Conservation (phyloP, 345 rosid genomes). For the Lepidium didymum region DNA sequence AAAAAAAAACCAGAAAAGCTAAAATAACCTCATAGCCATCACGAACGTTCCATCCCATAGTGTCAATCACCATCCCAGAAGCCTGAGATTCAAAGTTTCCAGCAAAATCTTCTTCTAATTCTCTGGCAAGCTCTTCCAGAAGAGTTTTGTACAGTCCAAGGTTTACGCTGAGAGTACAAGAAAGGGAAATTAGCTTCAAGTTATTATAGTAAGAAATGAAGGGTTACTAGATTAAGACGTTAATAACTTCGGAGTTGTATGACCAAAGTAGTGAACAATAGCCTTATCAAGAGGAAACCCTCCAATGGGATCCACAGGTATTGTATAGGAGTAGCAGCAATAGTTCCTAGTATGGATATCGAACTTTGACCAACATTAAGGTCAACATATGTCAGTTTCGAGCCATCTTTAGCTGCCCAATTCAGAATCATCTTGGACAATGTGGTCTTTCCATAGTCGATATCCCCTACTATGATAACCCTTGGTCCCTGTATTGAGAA, state of each 20-base stretch:
- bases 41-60: constrained; percentile 82
- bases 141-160: constrained; percentile 48
- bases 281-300: constrained; percentile 79
- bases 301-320: constrained; percentile 73
- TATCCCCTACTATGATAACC: constrained; percentile 65
- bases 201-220: neutral
- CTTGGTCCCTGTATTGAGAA: constrained; percentile 59
- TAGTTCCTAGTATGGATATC: constrained; percentile 63
- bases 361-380: constrained; percentile 85
- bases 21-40: constrained; percentile 55
- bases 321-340: constrained; percentile 69
- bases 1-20: no score
- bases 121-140: constrained; percentile 66
- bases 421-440: constrained; percentile 76
- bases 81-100: constrained; percentile 47
- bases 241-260: constrained; percentile 47
- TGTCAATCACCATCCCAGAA: constrained; percentile 83
- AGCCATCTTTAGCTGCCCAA: constrained; percentile 87
- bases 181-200: neutral
- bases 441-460: constrained; percentile 74
- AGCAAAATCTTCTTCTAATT: constrained; percentile 57
- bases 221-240: neutral
- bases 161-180: constrained; percentile 43
- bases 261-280: constrained; percentile 72
- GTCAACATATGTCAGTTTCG: constrained; percentile 74